Conservation (phyloP, 306 rosid genomes). For the Rosa multiflora region DNA sequence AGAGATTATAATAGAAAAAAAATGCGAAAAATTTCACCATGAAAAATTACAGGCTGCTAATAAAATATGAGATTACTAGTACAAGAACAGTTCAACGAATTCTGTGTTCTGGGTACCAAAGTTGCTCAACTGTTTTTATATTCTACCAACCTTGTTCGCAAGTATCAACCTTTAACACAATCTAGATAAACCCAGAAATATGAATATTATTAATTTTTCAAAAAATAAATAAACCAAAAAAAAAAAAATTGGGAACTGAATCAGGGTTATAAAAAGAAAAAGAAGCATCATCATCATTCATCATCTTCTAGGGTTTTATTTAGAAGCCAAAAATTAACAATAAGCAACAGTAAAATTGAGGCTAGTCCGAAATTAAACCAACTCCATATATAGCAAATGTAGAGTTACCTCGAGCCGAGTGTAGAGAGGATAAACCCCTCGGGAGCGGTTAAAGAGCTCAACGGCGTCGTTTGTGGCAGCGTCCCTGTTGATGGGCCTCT, state of each 20-base stretch:
- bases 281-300: too few relatives aligned
- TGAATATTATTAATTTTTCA: too few relatives aligned
- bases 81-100: background rate
- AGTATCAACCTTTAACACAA: background rate
- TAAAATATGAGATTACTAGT: background rate
- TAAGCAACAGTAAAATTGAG: background rate
- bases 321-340: background rate
- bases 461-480: conserved; percentile 58
- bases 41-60: too few relatives aligned
- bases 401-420: conserved; percentile 48
- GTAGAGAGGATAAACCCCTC: conserved; percentile 40
- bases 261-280: background rate
- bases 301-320: background rate
- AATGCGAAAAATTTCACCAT: too few relatives aligned
- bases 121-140: background rate
- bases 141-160: background rate
- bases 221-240: background rate
- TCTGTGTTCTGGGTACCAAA: background rate
- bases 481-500: conserved; percentile 9
- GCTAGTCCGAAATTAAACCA: background rate
- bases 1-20: too few relatives aligned
- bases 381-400: background rate
- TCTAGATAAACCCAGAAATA: background rate
- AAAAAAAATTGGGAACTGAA: background rate
- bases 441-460: conserved; percentile 52